Conservation (phyloP, 306 rosid genomes). For the Vigna angularis region DNA sequence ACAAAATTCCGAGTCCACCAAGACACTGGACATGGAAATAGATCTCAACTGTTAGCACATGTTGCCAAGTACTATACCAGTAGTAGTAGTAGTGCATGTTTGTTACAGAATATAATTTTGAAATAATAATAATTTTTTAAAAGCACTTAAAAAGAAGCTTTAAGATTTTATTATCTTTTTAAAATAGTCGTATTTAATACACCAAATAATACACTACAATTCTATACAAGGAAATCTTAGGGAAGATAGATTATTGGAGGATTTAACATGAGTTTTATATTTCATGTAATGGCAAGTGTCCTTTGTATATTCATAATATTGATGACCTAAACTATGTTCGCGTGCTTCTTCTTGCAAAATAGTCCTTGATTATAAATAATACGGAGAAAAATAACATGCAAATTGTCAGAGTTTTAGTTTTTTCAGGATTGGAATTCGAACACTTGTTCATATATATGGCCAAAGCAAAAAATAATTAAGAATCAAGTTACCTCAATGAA, state of each 20-base stretch:
- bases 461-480: neutral
- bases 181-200: neutral
- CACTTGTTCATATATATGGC: too few species aligned
- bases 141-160: neutral
- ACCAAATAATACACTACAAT: neutral
- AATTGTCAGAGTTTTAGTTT: neutral
- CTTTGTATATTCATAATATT: neutral
- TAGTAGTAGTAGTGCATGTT: neutral
- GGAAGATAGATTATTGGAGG: neutral
- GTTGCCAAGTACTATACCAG: neutral
- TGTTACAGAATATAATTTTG: neutral
- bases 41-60: constrained; percentile 41
- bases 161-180: neutral
- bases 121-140: neutral
- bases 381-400: neutral
- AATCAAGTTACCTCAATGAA: neutral
- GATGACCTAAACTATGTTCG: neutral
- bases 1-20: constrained; percentile 26
- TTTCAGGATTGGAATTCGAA: neutral
- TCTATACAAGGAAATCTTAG: neutral
- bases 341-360: neutral
- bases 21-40: constrained; percentile 36
- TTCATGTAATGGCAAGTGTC: neutral
- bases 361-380: neutral
- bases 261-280: neutral